A percentile compares a stretch with the other conserved stretches of the same genome.
phyloP scores from a whole-genome alignment of 352 stramenopile genomes.

The Phytophthora ohioensis region DNA sequence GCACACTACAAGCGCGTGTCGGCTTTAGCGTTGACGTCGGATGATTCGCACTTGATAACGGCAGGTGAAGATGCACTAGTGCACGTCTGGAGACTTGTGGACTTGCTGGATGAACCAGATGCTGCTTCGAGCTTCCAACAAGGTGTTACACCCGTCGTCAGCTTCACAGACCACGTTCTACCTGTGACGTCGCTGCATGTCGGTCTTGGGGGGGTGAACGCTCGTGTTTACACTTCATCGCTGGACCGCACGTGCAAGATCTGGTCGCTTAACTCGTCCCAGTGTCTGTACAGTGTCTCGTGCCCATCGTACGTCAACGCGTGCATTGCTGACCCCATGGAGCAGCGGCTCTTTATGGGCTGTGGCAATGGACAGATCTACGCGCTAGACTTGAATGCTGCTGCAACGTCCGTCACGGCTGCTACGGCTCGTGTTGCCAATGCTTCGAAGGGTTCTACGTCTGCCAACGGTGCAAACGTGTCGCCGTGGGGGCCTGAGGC shows the following conservation, averaged over 20 bases:
- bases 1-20: conserved; percentile 89
- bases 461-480: conserved; percentile 14
- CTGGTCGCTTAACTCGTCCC: conserved; percentile 61
- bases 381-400: conserved; percentile 69
- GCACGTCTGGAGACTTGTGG: conserved; percentile 79
- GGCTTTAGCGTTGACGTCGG: conserved; percentile 67
- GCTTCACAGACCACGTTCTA: conserved; percentile 84
- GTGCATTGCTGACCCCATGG: conserved; percentile 65
- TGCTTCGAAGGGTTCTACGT: conserved; percentile 29
- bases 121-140: conserved; percentile 65
- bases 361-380: conserved; percentile 81
- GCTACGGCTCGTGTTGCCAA: conserved; percentile 61
- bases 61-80: conserved; percentile 86
- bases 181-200: conserved; percentile 78
- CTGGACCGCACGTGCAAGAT: conserved; percentile 85
- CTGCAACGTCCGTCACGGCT: conserved; percentile 58
- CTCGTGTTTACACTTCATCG: conserved; percentile 78
- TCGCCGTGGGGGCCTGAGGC: conserved; percentile 54
- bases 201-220: conserved; percentile 70
- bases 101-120: conserved; percentile 72
- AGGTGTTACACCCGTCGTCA: conserved; percentile 61
- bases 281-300: conserved; percentile 74
- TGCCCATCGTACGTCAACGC: conserved; percentile 77
- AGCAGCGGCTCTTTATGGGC: conserved; percentile 76
- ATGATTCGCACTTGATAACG: conserved; percentile 84